Evolutionary conservation across 345 rosid species (phyloP).

Genomic region (Draba incana): DNA sequence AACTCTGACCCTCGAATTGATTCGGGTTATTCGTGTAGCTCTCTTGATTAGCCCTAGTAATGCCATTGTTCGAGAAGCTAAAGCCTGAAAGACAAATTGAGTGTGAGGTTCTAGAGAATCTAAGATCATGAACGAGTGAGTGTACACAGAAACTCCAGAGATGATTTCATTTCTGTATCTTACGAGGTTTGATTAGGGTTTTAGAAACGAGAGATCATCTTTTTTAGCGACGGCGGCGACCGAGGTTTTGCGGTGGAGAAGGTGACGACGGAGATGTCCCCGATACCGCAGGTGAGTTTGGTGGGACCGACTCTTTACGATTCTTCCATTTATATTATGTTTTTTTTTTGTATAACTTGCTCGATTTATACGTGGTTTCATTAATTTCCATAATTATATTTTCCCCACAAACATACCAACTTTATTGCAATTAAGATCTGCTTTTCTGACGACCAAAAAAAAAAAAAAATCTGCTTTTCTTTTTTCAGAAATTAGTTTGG

Average conservation of each 20-base stretch:
- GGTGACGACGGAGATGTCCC: not conserved
- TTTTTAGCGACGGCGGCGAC: not conserved
- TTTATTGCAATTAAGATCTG: too few species aligned
- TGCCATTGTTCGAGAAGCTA: slow-evolving; percentile 46
- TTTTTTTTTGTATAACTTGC: too few species aligned
- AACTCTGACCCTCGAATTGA: slow-evolving; percentile 40
- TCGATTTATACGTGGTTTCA: slow-evolving; percentile 22
- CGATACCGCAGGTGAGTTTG: not conserved
- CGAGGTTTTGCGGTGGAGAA: not conserved
- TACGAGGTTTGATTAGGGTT: not conserved
- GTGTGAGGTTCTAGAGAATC: slow-evolving; percentile 7
- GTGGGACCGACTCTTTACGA: slow-evolving; percentile 9
- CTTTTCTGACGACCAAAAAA: too few species aligned
- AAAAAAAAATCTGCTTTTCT: too few species aligned
- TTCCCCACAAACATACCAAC: too few species aligned
- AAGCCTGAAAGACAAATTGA: not conserved
- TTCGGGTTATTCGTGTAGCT: slow-evolving; percentile 40
- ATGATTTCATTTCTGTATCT: not conserved
- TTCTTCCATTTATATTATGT: not conserved
- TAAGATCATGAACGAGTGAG: slow-evolving; percentile 1
- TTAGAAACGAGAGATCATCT: slow-evolving; percentile 7
- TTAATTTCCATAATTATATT: not conserved
- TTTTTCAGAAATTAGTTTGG: too few species aligned
- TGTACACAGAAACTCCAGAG: not conserved
- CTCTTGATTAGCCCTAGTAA: slow-evolving; percentile 51